Conservation (phyloP, 1,284 basidiomycete genomes). For the Rhodotorula glutinis region DNA sequence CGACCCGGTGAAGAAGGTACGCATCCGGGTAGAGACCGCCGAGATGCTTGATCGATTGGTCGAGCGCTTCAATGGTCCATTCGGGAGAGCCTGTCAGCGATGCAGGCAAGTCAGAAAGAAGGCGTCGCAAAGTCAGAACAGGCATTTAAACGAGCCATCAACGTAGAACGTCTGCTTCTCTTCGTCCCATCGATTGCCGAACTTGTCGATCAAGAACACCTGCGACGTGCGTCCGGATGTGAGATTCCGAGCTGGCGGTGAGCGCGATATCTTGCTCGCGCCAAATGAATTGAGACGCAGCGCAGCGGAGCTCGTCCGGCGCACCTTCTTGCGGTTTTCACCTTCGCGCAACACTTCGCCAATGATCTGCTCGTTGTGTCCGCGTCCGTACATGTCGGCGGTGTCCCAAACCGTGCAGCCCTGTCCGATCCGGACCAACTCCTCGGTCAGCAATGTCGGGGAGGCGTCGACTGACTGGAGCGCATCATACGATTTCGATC, state of each 20-base stretch:
- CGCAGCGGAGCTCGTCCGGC: neutral
- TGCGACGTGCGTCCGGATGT: neutral
- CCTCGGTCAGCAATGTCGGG: neutral
- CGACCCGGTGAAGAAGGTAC: constrained; percentile 29
- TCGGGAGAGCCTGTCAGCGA: constrained; percentile 16
- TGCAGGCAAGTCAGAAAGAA: neutral
- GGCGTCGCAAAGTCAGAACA: too few species aligned
- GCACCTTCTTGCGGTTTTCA: constrained; percentile 20
- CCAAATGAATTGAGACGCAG: too few species aligned
- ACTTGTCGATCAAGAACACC: constrained; percentile 41
- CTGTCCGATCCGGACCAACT: neutral
- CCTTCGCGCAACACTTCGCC: constrained; percentile 29
- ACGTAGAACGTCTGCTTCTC: neutral
- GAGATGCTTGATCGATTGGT: constrained; percentile 20
- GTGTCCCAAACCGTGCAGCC: constrained; percentile 32
- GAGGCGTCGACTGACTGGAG: too few species aligned
- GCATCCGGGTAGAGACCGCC: constrained; percentile 34
- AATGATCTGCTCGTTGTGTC: constrained; percentile 36
- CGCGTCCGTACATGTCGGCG: constrained; percentile 31
- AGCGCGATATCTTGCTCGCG: too few species aligned
- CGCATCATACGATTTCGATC: constrained; percentile 28
- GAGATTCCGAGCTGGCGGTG: too few species aligned
- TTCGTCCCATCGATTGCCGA: constrained; percentile 17
- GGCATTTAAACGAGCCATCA: constrained; percentile 16
- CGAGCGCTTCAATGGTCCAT: constrained; percentile 18